These are phyloP conservation scores for Penicillium sp. DNA, from an alignment of 2,329 filamentous ascomycete species.

Conservation along the genomic window DNA sequence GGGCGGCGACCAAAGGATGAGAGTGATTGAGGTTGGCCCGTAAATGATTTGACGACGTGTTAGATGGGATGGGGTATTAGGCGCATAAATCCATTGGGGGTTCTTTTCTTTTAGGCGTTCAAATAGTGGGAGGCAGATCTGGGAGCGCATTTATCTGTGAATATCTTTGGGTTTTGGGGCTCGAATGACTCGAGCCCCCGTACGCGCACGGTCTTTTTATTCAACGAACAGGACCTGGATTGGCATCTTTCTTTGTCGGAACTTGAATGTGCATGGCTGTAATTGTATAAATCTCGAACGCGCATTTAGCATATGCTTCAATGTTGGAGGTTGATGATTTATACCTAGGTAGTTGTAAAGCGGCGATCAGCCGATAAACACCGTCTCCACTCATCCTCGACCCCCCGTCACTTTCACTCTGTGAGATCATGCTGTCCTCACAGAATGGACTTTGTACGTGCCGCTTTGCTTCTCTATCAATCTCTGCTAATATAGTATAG, in stretches of 20 bases:
- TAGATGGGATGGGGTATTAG: constrained; percentile 17
- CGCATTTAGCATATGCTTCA: neutral
- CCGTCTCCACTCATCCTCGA: constrained; percentile 17
- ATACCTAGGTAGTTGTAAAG: neutral
- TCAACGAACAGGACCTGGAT: neutral
- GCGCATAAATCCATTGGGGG: constrained; percentile 13
- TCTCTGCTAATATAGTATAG: constrained; percentile 27
- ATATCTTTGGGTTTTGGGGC: constrained; percentile 14
- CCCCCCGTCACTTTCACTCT: constrained; percentile 14
- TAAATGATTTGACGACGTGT: constrained; percentile 16
- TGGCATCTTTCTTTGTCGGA: neutral
- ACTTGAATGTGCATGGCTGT: neutral
- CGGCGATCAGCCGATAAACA: constrained; percentile 15
- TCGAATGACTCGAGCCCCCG: neutral
- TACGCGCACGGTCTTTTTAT: neutral
- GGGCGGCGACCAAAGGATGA: constrained; percentile 36
- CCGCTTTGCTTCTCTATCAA: neutral
- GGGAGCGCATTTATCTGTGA: constrained; percentile 22
- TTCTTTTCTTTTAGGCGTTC: constrained; percentile 5
- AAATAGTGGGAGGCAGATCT: constrained; percentile 11
- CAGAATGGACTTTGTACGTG: constrained; percentile 41
- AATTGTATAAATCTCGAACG: neutral
- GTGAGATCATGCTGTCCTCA: constrained; percentile 26
- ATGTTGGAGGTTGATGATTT: too few relatives aligned
- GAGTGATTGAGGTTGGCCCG: constrained; percentile 23